Base-by-base conservation (phyloP, 2,329 filamentous ascomycete species). In the Pseudopithomyces maydicus region DNA sequence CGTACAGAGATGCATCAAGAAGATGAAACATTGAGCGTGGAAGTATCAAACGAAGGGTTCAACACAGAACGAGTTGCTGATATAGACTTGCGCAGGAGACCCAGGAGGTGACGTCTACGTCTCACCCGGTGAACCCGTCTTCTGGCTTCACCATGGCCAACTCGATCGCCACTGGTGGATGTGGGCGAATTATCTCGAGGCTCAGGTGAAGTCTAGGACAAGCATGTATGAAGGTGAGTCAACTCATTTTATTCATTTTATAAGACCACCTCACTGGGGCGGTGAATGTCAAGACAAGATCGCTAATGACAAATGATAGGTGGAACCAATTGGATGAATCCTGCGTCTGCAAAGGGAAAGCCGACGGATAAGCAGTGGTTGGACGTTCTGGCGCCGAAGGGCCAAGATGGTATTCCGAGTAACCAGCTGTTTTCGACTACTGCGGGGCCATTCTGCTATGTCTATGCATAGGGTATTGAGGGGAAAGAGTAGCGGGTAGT, bases 161-260 rank as follows among this genome's bases (percentile, higher is more conserved):
- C 73, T 83, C 15, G 81, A 83, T 63, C 69, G 79, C 10, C 69
- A 78, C 14, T 83, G 77, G 77, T 81, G 78, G 79, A 79, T 80
- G 56, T 83, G 81, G 81, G 78, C 80, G 64, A 79, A 78, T 49
- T 70, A 70, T 43, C 45, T 59, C 3, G 68, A 68, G 33, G 60
- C 74, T 19, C 70, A 80, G 38, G 23, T 72, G 15, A 67, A 66
- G 56, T 52, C 32, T 2, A 45, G 67, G 51, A 63, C 62, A 15
- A 63, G 57, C 38, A 55, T 60, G 61, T 79, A 82, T 57, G 71
- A 72, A 76, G 80, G 33, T 64, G 47, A 41, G 62, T 29, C 8
- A 8, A 29, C 8, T 29, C 26, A 8, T 29, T 29, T 4, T 8
- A 8, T 29, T 4, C 26, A 5, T 29, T 29, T 5, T 29, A 29